These are phyloP conservation scores for Cordyceps cateniannulata DNA, from an alignment of 2,329 filamentous ascomycete species.

Conservation along the genomic window DNA sequence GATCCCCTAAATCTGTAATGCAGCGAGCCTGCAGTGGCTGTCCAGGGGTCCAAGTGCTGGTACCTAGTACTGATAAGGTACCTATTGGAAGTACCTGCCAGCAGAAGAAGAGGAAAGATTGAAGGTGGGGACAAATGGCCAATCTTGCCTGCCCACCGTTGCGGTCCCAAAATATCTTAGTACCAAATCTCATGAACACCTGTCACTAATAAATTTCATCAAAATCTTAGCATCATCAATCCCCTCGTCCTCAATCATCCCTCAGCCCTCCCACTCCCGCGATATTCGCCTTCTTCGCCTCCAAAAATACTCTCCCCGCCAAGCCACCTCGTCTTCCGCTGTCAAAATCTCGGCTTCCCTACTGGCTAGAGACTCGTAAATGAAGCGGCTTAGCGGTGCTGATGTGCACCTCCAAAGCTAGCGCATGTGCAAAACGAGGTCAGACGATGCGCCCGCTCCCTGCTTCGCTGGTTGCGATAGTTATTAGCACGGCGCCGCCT, in stretches of 20 bases:
- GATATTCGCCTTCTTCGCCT: neutral
- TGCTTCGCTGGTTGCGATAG: neutral
- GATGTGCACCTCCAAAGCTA: neutral
- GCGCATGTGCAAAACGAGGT: neutral
- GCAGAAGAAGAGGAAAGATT: too few species aligned
- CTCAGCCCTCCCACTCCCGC: neutral
- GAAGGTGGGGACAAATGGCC: too few species aligned
- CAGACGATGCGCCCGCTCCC: slow-evolving; percentile 5
- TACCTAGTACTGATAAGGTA: too few species aligned
- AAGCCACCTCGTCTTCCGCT: neutral
- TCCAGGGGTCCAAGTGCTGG: neutral
- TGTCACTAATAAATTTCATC: neutral
- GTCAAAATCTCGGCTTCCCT: neutral
- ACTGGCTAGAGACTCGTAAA: neutral
- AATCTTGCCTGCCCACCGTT: too few species aligned
- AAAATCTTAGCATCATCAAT: neutral
- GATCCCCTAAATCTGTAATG: neutral
- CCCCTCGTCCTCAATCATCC: neutral
- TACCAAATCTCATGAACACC: neutral
- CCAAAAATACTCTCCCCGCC: neutral
- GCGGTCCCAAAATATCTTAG: too few species aligned
- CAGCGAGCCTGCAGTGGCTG: neutral
- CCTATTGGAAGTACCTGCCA: too few species aligned
- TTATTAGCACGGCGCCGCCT: neutral
- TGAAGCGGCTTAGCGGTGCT: slow-evolving; percentile 3